These are phyloP conservation scores for Hirsutella rhossiliensis DNA, from an alignment of 2,329 filamentous ascomycete genomes.

Conservation along the genomic window DNA sequence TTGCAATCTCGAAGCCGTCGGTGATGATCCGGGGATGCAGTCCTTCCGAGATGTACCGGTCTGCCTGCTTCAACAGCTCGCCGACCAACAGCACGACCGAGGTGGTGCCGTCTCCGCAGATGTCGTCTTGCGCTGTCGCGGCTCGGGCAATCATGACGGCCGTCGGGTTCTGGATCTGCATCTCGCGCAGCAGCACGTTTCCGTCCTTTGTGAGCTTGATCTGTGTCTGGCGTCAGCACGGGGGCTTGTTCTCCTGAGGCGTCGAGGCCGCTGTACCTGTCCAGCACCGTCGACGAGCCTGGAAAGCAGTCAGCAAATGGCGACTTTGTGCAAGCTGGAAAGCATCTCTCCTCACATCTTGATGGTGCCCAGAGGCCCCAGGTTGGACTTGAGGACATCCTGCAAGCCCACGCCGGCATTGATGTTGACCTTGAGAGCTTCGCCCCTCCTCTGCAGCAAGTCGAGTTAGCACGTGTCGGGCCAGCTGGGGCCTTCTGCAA, in stretches of 20 bases:
- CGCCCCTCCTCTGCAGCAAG: constrained; percentile 66
- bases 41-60: constrained; percentile 93
- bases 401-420: constrained; percentile 85
- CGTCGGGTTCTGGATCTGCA: constrained; percentile 97
- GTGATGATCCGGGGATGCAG: constrained; percentile 93
- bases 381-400: constrained; percentile 91
- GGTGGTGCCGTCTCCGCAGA: constrained; percentile 94
- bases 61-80: constrained; percentile 94
- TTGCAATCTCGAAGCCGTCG: constrained; percentile 94
- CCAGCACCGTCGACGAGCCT: constrained; percentile 61
- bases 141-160: constrained; percentile 75
- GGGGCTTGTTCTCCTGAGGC: constrained; percentile 10
- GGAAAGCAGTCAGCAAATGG: constrained; percentile 12
- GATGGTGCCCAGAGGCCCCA: constrained; percentile 86
- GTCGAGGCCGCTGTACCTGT: constrained; percentile 34
- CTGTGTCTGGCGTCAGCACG: constrained; percentile 30
- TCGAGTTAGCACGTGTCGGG: constrained; percentile 11
- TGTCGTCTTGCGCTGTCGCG: constrained; percentile 95
- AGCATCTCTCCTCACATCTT: constrained; percentile 60
- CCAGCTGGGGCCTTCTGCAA: constrained; percentile 5
- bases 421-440: constrained; percentile 96
- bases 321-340: constrained; percentile 1
- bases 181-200: constrained; percentile 67
- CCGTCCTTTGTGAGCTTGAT: constrained; percentile 99
- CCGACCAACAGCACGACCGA: constrained; percentile 91